Conservation (phyloP, 1,284 basidiomycete species). For the Cryptococcus sp. region DNA sequence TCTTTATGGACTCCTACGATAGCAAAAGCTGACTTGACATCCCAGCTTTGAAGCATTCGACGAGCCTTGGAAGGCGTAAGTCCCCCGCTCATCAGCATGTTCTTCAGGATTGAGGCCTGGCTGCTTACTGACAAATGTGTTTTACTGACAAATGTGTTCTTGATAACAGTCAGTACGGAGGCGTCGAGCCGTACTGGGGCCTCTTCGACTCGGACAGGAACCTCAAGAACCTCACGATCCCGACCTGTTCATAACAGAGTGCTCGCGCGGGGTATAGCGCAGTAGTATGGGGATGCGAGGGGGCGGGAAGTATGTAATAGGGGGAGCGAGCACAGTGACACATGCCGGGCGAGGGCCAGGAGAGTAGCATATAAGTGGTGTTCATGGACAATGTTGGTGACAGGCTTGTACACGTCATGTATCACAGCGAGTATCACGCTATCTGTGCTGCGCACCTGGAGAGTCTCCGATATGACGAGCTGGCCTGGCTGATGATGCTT, state of each 20-base stretch:
- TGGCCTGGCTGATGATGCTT: no score
- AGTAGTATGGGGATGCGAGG: not conserved
- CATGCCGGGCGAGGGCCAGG: not conserved
- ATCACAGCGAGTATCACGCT: not conserved
- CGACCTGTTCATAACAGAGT: slow-evolving; percentile 39
- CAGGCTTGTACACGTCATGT: no score
- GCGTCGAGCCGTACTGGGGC: slow-evolving; percentile 75
- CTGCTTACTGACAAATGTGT: no score
- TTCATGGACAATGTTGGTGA: no score
- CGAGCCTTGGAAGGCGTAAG: slow-evolving; percentile 73
- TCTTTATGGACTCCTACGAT: not conserved
- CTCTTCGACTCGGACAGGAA: slow-evolving; percentile 58
- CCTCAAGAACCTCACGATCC: slow-evolving; percentile 53
- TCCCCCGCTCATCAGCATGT: not conserved
- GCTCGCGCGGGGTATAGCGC: not conserved
- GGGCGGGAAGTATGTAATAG: not conserved
- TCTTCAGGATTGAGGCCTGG: not conserved
- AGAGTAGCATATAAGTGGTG: no score
- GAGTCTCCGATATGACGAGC: no score
- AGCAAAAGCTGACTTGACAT: slow-evolving; percentile 3
- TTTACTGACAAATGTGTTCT: no score
- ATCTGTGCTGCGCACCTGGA: not conserved
- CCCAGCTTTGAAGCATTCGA: slow-evolving; percentile 65
- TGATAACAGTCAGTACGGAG: slow-evolving; percentile 65
- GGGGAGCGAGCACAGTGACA: not conserved